Evolutionary conservation across 2,329 filamentous ascomycete genomes (phyloP).

Genomic region (Diaporthe sp.): DNA sequence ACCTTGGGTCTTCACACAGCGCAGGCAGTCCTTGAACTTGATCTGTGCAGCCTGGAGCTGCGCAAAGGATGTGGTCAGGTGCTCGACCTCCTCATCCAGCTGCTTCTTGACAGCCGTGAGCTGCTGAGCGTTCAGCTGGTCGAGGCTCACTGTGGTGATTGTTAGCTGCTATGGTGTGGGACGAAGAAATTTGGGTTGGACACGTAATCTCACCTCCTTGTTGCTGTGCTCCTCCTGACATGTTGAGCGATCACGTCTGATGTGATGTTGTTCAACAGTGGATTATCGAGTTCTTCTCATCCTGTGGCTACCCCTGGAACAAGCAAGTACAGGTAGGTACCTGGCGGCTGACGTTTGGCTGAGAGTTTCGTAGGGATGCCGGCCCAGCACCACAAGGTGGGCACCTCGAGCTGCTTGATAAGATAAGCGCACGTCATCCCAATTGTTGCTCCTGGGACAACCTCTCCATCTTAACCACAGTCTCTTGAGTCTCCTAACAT

Average conservation of each 20-base stretch:
- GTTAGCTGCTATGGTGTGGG: background rate
- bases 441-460: background rate
- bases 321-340: background rate
- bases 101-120: constrained; percentile 94
- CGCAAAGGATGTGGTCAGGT: constrained; percentile 89
- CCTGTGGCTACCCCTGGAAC: constrained; percentile 14
- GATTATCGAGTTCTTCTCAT: constrained; percentile 14
- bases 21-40: constrained; percentile 92
- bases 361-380: constrained; percentile 11
- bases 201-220: constrained; percentile 32
- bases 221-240: constrained; percentile 39
- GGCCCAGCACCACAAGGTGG: constrained; percentile 2
- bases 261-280: constrained; percentile 21
- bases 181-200: background rate
- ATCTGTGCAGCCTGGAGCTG: constrained; percentile 91
- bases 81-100: constrained; percentile 94
- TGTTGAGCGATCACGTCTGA: constrained; percentile 33
- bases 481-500: background rate
- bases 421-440: constrained; percentile 35
- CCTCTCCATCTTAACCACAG: background rate
- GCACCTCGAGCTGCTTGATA: constrained; percentile 22
- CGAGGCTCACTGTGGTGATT: constrained; percentile 68
- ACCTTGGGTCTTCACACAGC: constrained; percentile 71
- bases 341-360: background rate
- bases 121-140: constrained; percentile 84